Percentiles rank a stretch among this genome's conserved stretches.
Evolutionary conservation across 108 stramenopile species (phyloP).

Genomic region (Pseudonitzschia multiseries): DNA sequence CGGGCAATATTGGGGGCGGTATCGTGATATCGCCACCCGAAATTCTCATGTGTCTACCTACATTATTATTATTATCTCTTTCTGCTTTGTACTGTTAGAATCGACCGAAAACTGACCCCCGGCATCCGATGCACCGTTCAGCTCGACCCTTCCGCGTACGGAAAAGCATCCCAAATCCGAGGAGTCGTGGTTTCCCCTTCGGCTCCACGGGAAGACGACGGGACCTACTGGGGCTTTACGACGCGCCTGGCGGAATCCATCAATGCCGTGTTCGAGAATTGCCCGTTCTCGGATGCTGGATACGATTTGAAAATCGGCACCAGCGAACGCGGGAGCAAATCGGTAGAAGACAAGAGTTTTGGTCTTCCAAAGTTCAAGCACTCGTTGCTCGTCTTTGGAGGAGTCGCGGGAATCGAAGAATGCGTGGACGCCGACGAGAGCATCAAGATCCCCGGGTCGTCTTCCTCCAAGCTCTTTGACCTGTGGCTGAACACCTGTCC

Average conservation of each 20-base stretch:
- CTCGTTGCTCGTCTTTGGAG: conserved; percentile 92
- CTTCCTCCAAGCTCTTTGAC: conserved; percentile 88
- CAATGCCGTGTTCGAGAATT: conserved; percentile 83
- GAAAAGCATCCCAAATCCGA: conserved; percentile 44
- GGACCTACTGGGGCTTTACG: conserved; percentile 96
- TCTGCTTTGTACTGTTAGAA: conserved; percentile 30
- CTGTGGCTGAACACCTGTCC: conserved; percentile 88
- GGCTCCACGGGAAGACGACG: conserved; percentile 84
- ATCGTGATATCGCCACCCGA: no score
- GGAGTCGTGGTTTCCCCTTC: conserved; percentile 83
- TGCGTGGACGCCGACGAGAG: conserved; percentile 93
- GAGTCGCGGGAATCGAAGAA: conserved; percentile 96
- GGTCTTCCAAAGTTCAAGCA: conserved; percentile 69
- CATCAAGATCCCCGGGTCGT: conserved; percentile 75
- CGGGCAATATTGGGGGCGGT: no score
- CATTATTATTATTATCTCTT: neutral
- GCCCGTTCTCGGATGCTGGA: conserved; percentile 76
- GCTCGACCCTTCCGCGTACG: conserved; percentile 67
- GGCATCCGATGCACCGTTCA: conserved; percentile 92
- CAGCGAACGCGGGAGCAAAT: conserved; percentile 84
- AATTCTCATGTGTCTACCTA: neutral
- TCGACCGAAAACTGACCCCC: conserved; percentile 65
- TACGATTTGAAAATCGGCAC: conserved; percentile 96
- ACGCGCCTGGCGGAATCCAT: conserved; percentile 87
- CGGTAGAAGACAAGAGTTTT: conserved; percentile 83